phyloP scores from a whole-genome alignment of 2,329 filamentous ascomycete species.

The Colletotrichum sojae region DNA sequence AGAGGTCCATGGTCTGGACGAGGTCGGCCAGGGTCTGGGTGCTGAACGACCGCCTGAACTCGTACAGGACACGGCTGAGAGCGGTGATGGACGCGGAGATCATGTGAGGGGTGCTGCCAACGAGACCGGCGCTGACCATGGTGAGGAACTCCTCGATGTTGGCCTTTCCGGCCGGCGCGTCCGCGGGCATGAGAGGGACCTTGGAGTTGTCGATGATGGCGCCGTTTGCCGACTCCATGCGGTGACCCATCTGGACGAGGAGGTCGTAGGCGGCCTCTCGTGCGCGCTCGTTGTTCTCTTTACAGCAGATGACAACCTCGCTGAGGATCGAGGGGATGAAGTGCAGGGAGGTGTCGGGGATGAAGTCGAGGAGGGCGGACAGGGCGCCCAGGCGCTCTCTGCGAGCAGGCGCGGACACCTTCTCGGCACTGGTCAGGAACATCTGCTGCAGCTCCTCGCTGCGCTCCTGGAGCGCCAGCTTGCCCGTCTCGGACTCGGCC shows the following conservation, averaged over 20 bases:
- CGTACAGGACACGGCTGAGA: constrained; percentile 91
- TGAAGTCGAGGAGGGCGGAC: constrained; percentile 81
- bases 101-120: constrained; percentile 95
- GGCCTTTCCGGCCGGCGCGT: constrained; percentile 83
- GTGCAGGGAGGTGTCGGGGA: constrained; percentile 84
- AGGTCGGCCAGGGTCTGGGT: constrained; percentile 83
- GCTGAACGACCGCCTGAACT: constrained; percentile 82
- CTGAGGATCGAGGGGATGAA: constrained; percentile 94
- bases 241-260: constrained; percentile 88
- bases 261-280: constrained; percentile 91
- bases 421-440: constrained; percentile 83
- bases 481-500: constrained; percentile 83
- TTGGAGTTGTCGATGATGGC: constrained; percentile 87
- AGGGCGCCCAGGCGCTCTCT: constrained; percentile 90
- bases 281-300: constrained; percentile 97
- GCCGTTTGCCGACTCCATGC: constrained; percentile 76
- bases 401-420: constrained; percentile 87
- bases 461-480: constrained; percentile 81
- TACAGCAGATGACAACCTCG: constrained; percentile 96
- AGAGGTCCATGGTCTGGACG: constrained; percentile 95
- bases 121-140: constrained; percentile 96
- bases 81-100: constrained; percentile 97
- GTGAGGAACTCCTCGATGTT: constrained; percentile 96
- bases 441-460: constrained; percentile 86
- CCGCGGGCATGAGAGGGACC: constrained; percentile 86